phyloP scores from a whole-genome alignment of 2,329 filamentous ascomycete genomes.

The Hyphodiscus sp. region DNA sequence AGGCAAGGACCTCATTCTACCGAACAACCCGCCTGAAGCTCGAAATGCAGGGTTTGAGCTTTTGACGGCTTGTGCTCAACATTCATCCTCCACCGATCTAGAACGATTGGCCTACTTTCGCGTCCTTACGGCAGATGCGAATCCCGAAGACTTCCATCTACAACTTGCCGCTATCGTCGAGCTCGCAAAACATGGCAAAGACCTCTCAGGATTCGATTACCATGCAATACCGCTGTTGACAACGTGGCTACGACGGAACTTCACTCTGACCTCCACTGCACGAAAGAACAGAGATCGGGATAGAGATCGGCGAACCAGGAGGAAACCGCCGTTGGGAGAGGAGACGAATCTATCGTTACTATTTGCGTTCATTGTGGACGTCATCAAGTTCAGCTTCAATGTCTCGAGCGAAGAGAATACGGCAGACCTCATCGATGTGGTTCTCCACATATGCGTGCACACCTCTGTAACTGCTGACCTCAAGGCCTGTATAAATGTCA shows the following conservation, averaged over 20 bases:
- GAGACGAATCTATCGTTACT: conserved; percentile 57
- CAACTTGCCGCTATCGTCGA: conserved; percentile 59
- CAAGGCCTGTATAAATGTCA: conserved; percentile 57
- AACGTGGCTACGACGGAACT: conserved; percentile 51
- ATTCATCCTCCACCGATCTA: conserved; percentile 55
- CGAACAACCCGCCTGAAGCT: conserved; percentile 44
- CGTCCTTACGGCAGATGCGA: conserved; percentile 49
- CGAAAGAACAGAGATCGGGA: conserved; percentile 41
- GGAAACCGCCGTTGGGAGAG: conserved; percentile 39
- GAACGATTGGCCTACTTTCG: conserved; percentile 62
- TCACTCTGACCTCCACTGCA: conserved; percentile 46
- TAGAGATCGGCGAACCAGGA: conserved; percentile 33
- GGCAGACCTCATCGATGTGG: conserved; percentile 51
- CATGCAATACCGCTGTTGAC: conserved; percentile 57
- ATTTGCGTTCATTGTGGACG: conserved; percentile 58
- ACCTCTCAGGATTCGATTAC: conserved; percentile 61
- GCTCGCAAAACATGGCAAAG: conserved; percentile 54
- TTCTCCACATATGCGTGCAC: conserved; percentile 61
- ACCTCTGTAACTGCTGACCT: conserved; percentile 61
- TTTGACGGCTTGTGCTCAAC: conserved; percentile 58
- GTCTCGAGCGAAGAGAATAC: conserved; percentile 57
- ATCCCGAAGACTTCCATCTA: conserved; percentile 57
- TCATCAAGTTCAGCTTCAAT: conserved; percentile 72
- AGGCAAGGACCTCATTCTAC: conserved; percentile 57
- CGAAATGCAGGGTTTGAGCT: conserved; percentile 60